Conservation (phyloP, 2,329 filamentous ascomycete genomes). For the Cladophialophora yegresii region DNA sequence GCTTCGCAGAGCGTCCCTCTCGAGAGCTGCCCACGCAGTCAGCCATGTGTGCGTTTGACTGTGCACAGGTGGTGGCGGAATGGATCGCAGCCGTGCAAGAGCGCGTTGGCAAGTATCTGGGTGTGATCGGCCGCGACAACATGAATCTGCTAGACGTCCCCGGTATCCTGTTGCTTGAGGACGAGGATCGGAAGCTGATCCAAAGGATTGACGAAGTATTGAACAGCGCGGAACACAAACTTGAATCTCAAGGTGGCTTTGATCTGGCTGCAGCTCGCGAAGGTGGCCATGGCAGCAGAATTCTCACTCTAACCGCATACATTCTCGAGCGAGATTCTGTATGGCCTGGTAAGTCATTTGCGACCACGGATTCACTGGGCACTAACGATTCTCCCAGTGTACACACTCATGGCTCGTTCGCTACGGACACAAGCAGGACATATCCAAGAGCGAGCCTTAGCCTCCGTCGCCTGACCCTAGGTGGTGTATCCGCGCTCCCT, state of each 20-base stretch:
- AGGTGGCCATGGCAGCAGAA: slow-evolving; percentile 79
- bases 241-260: slow-evolving; percentile 37
- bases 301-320: slow-evolving; percentile 79
- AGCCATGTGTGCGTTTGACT: slow-evolving; percentile 90
- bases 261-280: slow-evolving; percentile 47
- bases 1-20: slow-evolving; percentile 79
- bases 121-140: slow-evolving; percentile 79
- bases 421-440: slow-evolving; percentile 65
- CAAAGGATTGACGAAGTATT: slow-evolving; percentile 80
- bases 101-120: slow-evolving; percentile 84
- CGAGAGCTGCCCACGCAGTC: slow-evolving; percentile 86
- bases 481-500: background rate
- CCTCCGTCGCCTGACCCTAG: slow-evolving; percentile 42
- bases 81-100: slow-evolving; percentile 94
- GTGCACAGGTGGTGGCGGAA: slow-evolving; percentile 88
- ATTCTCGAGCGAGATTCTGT: slow-evolving; percentile 86
- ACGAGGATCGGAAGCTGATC: slow-evolving; percentile 84
- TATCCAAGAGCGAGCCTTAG: slow-evolving; percentile 62
- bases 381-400: slow-evolving; percentile 52
- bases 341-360: slow-evolving; percentile 73
- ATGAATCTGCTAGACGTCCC: slow-evolving; percentile 79
- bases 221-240: slow-evolving; percentile 72
- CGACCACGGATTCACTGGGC: background rate
- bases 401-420: slow-evolving; percentile 68
- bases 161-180: slow-evolving; percentile 84